Evolutionary conservation across 2,329 filamentous ascomycete species (phyloP).

Genomic region (Trichocomaceae sp.): DNA sequence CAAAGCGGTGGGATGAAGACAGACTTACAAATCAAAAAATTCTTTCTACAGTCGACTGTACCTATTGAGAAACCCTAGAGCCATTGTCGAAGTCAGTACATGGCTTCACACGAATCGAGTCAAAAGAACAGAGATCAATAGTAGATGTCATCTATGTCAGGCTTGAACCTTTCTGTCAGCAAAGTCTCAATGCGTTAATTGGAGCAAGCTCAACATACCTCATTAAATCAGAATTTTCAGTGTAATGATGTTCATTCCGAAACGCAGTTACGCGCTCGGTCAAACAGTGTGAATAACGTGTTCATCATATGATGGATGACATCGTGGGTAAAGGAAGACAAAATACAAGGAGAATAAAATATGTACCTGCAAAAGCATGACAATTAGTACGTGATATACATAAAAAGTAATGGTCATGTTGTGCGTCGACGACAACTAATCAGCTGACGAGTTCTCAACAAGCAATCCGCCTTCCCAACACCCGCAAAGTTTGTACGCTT

Average conservation of each 20-base stretch:
- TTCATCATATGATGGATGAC: constrained; percentile 53
- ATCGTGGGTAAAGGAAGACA: constrained; percentile 18
- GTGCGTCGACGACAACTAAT: constrained; percentile 22
- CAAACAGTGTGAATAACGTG: constrained; percentile 66
- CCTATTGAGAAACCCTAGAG: neutral
- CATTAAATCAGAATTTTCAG: constrained; percentile 68
- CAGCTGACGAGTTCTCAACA: constrained; percentile 66
- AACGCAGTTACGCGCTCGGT: constrained; percentile 45
- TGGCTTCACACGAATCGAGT: neutral
- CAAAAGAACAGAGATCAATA: constrained; percentile 10
- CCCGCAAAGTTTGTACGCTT: constrained; percentile 60
- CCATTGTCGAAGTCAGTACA: neutral
- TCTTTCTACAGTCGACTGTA: neutral
- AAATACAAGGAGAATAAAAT: constrained; percentile 16
- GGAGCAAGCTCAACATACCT: constrained; percentile 35
- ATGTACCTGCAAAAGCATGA: constrained; percentile 6
- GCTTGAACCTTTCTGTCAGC: constrained; percentile 33
- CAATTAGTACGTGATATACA: constrained; percentile 3
- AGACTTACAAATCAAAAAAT: neutral
- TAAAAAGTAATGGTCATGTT: neutral
- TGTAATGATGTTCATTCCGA: constrained; percentile 54
- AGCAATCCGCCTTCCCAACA: constrained; percentile 49
- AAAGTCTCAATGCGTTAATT: constrained; percentile 8
- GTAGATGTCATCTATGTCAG: constrained; percentile 35
- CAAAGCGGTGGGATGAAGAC: neutral